Evolutionary conservation across 176 grass and related monocot genomes (phyloP), one percentile per base, ranked within the genome.

Genomic region (Oryza coarctata): DNA sequence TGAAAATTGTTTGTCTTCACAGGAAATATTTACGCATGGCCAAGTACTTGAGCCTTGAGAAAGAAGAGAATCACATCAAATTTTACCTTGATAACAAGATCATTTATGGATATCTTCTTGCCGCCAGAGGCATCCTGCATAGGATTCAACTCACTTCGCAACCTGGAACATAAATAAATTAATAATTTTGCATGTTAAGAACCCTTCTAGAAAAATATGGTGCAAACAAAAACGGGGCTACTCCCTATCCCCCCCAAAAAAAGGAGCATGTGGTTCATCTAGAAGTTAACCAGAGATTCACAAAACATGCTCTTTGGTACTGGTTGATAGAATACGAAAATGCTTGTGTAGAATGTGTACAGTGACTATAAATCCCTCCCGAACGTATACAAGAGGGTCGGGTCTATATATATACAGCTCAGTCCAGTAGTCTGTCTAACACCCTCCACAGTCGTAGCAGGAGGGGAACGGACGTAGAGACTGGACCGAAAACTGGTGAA

Each of bases 81-180:
- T 33, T 9, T 70, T 78, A 98, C 96, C 93, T 98, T 98, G 75
- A 98, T 95, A 86, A 91, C 96, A 79, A 98, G 90, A 83, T 98
- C 90, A 58, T 98, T 98, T 71, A 98, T 74, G 29, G 96, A 98
- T 88, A 98, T 90, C 77, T 90, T 91, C 90, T 98, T 98, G 63
- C 90, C 91, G 61, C 96, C 96, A 82, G 96, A 88, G 50, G 85
- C 74, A 64, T 98, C 96, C 86, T 98, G 96, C 57, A 91, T 68
- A 40, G 93, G 83, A 84, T 95, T 98, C 85, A 98, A 73, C 74
- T 95, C 85, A 22, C 85, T 74, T 70, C 95, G 81, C 85, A 98
- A 80, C 73, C 95, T 98, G 80, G 50, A 47, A 70, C 25, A 76
- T 68, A 65, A 52, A 2, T 25, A 45, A 47, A 44, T 47, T 36